phyloP scores from a whole-genome alignment of 208 protist species.

The Trypanosoma lewisi region DNA sequence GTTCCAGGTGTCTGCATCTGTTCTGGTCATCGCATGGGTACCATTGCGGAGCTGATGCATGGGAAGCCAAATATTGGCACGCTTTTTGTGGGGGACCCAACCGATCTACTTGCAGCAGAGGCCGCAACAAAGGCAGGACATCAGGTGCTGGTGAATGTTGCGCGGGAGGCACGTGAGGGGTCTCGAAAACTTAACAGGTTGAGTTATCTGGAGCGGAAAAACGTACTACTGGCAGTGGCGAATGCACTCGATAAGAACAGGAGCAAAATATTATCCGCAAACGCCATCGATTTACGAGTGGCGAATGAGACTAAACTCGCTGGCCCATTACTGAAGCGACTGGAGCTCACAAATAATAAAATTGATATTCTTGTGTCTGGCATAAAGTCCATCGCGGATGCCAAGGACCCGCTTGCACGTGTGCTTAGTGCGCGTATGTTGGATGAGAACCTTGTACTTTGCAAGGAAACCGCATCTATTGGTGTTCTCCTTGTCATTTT shows the following conservation, averaged over 20 bases:
- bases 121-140: slow-evolving; percentile 21
- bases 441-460: slow-evolving; percentile 70
- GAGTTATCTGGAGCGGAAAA: slow-evolving; percentile 28
- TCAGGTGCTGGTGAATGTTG: slow-evolving; percentile 28
- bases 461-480: slow-evolving; percentile 79
- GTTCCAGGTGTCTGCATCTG: slow-evolving; percentile 29
- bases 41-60: slow-evolving; percentile 21
- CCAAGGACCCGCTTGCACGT: slow-evolving; percentile 52
- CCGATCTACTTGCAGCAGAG: slow-evolving; percentile 24
- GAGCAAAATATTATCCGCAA: slow-evolving; percentile 60
- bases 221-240: slow-evolving; percentile 55
- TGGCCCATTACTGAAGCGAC: slow-evolving; percentile 44
- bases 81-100: slow-evolving; percentile 20
- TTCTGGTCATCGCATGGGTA: slow-evolving; percentile 25
- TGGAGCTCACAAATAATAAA: slow-evolving; percentile 65
- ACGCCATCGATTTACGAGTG: slow-evolving; percentile 59
- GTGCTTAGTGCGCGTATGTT: slow-evolving; percentile 51
- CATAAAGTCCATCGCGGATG: slow-evolving; percentile 43
- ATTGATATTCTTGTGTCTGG: slow-evolving; percentile 50
- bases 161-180: slow-evolving; percentile 58
- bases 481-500: slow-evolving; percentile 94
- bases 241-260: slow-evolving; percentile 39
- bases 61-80: slow-evolving; percentile 30
- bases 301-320: slow-evolving; percentile 38
- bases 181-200: slow-evolving; percentile 41